Percentiles rank a stretch among this genome's conserved stretches.
Evolutionary conservation across 2,329 filamentous ascomycete genomes (phyloP).

Genomic region (Pyricularia sp.): DNA sequence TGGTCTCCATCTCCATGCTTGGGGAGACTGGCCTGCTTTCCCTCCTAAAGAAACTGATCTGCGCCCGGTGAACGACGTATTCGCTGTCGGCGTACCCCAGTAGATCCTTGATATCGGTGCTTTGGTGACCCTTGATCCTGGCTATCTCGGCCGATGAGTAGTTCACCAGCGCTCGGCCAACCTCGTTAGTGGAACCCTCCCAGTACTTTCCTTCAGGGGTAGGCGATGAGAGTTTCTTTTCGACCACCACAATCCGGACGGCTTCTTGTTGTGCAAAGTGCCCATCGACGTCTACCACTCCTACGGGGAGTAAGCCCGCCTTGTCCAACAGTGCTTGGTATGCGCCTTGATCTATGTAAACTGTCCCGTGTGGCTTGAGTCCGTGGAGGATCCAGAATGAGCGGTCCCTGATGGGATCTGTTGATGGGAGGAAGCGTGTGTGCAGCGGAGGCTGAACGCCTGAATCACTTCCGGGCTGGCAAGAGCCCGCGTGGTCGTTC

Average conservation of each 20-base stretch:
- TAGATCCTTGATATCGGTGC: slow-evolving; percentile 63
- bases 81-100: slow-evolving; percentile 90
- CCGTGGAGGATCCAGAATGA: slow-evolving; percentile 97
- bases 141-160: slow-evolving; percentile 78
- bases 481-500: slow-evolving; percentile 14
- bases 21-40: slow-evolving; percentile 42
- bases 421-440: slow-evolving; percentile 81
- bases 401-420: slow-evolving; percentile 75
- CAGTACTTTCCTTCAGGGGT: slow-evolving; percentile 23
- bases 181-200: slow-evolving; percentile 49
- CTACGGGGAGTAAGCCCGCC: slow-evolving; percentile 77
- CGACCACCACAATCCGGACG: slow-evolving; percentile 72
- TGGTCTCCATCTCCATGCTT: slow-evolving; percentile 13
- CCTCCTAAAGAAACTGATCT: slow-evolving; percentile 60
- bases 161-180: slow-evolving; percentile 83
- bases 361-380: slow-evolving; percentile 72
- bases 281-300: slow-evolving; percentile 82
- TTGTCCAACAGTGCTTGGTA: slow-evolving; percentile 68
- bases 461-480: slow-evolving; percentile 10
- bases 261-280: slow-evolving; percentile 86
- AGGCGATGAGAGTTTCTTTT: slow-evolving; percentile 28
- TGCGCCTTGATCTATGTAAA: slow-evolving; percentile 90
- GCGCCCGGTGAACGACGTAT: slow-evolving; percentile 81
- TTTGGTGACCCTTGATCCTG: slow-evolving; percentile 73
- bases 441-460: slow-evolving; percentile 52